phyloP scores from a whole-genome alignment of 495 filamentous ascomycete species.

The Pyrenula aspistea region DNA sequence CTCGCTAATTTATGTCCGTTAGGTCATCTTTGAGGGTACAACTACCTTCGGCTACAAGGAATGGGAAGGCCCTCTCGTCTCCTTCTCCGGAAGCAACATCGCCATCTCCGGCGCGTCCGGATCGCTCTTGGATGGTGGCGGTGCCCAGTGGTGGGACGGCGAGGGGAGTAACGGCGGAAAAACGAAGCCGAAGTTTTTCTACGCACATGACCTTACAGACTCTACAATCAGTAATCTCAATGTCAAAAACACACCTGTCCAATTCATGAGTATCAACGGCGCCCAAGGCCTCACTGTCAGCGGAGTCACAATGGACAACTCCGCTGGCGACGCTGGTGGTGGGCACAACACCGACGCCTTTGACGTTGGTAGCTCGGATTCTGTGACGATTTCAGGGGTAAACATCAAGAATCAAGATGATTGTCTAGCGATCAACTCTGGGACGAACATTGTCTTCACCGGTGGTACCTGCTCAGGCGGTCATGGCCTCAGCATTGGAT shows the following conservation, averaged over 20 bases:
- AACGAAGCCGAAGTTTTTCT: constrained; percentile 48
- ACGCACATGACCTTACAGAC: constrained; percentile 30
- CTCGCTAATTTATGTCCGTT: neutral
- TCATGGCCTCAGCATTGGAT: constrained; percentile 63
- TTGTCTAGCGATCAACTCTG: constrained; percentile 52
- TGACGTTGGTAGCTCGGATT: constrained; percentile 39
- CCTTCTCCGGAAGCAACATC: constrained; percentile 30
- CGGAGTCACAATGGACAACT: constrained; percentile 47
- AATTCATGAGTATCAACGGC: constrained; percentile 44
- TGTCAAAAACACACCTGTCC: constrained; percentile 51
- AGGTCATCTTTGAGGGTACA: constrained; percentile 38
- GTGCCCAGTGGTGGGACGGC: constrained; percentile 39
- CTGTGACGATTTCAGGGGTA: constrained; percentile 41
- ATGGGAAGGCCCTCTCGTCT: constrained; percentile 39
- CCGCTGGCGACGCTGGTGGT: constrained; percentile 32
- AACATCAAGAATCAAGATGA: constrained; percentile 52
- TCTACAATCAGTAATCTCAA: constrained; percentile 30
- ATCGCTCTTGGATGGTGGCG: constrained; percentile 30
- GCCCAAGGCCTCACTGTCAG: constrained; percentile 33
- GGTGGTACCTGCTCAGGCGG: constrained; percentile 44
- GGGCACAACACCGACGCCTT: constrained; percentile 60
- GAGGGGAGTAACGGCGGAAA: constrained; percentile 41
- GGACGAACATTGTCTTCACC: constrained; percentile 43
- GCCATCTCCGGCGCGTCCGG: constrained; percentile 27
- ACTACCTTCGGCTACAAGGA: constrained; percentile 42